Evolutionary conservation across 768 basidiomycete species (phyloP), one percentile per base, ranked within the genome.

Genomic region (Leccinum subtestaceum): DNA sequence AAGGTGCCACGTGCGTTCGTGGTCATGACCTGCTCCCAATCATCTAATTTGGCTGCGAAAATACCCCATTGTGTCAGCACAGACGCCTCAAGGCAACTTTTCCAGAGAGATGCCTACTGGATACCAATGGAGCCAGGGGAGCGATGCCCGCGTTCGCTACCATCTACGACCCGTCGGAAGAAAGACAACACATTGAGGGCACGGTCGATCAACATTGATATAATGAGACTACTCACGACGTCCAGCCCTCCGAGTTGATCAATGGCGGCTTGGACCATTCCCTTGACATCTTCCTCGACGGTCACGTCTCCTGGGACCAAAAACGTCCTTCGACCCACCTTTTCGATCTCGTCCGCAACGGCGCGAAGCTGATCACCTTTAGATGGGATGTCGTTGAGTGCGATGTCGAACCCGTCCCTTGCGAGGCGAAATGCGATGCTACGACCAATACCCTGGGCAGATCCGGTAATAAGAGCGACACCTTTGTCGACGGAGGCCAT

Each of bases 391-490:
- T 74, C 70, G 53, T 72, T 70, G 23, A 74, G 31, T 13, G 64
- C 70, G 8, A 74, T 46, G 36, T 71, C 62, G 55, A 66, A 71
- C 32, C 66, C 63, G 13, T 64, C 66, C 9, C n/a, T 57, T 3
- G 60, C 56, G 7, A 62, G 63, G n/a, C 60, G 63, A 12, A 67
- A 58, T 3, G 63, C 60, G 31, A 63, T 63, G 8, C 38, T 15
- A 23, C 29, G 59, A 0, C 72, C 74, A 27, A 73, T 66, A n/a
- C 71, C 68, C 50, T 66, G 68, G 1, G 65, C 70, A 11, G 69
- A 64, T 31, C 70, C 70, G 19, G 69, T 72, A 34, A 74, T 59
- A 23, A 74, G 63, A 1, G 72, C 70, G 36, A 67, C 59, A 15
- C 77, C 73, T 15, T 48, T 48, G 43, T 19, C 19, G 19, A 45